These are phyloP conservation scores for Stephania cephalantha DNA, from an alignment of 164 flowering plant species.

Conservation along the genomic window DNA sequence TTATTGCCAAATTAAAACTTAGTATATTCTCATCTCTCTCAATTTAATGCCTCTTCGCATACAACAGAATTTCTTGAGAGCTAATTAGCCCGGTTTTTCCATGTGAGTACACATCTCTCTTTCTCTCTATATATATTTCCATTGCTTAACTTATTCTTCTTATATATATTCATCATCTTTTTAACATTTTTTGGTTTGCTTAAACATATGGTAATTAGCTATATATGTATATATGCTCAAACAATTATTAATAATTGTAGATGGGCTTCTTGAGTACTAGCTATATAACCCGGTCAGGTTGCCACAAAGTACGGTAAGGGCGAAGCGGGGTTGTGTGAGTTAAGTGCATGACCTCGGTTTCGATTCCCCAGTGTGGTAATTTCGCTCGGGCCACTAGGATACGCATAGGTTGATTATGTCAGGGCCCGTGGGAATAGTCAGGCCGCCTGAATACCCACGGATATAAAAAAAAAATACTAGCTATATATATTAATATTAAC, in stretches of 20 bases:
- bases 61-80: not conserved
- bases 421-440: too few species aligned
- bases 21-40: not conserved
- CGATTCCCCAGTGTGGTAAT: too few species aligned
- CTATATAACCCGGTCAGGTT: too few species aligned
- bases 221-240: not conserved
- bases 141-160: not conserved
- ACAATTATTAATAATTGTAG: not conserved
- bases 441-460: too few species aligned
- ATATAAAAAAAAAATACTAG: too few species aligned
- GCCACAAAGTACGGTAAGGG: too few species aligned
- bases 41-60: not conserved
- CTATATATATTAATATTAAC: not conserved
- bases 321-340: too few species aligned
- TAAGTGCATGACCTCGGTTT: too few species aligned
- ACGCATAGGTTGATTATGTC: too few species aligned
- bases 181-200: not conserved
- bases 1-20: too few species aligned
- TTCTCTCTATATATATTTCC: not conserved
- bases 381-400: too few species aligned
- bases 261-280: not conserved
- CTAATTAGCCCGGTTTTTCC: not conserved
- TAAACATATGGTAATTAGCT: not conserved
- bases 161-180: not conserved
- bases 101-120: not conserved